Conservation (phyloP, 306 rosid genomes). For the Acacia confusa region DNA sequence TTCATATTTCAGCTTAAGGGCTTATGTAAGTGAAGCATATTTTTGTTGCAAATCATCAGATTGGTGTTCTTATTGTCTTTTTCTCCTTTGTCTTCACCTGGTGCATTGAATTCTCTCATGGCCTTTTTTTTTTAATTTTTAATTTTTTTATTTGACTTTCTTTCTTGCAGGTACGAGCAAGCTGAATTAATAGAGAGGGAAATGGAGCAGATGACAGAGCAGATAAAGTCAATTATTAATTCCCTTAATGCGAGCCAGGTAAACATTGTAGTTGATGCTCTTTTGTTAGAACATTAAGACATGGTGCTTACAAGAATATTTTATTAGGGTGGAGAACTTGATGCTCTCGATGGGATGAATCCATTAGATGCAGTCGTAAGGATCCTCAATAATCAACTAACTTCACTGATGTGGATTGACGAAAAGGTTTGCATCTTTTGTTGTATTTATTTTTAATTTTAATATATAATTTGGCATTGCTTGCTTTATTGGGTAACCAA, state of each 20-base stretch:
- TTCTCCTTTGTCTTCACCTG: background rate
- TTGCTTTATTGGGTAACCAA: background rate
- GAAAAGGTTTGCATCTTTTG: conserved; percentile 74
- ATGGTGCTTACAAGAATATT: conserved; percentile 26
- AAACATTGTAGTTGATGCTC: conserved; percentile 27
- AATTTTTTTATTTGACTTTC: background rate
- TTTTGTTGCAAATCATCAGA: background rate
- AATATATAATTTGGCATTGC: background rate
- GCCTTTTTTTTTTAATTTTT: background rate
- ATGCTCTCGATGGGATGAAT: conserved; percentile 63
- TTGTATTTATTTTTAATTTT: background rate
- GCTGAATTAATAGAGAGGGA: conserved; percentile 90
- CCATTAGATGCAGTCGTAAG: conserved; percentile 90
- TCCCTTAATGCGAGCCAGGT: conserved; percentile 94
- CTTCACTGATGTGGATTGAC: conserved; percentile 95
- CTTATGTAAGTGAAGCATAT: conserved; percentile 1
- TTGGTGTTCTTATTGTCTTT: background rate
- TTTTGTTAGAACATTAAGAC: background rate
- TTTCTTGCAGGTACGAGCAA: conserved; percentile 77
- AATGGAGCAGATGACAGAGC: conserved; percentile 93
- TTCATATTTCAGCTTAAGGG: background rate
- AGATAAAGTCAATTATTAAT: conserved; percentile 82
- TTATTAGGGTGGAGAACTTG: conserved; percentile 88
- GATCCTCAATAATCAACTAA: conserved; percentile 88
- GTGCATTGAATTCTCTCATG: background rate